Base-by-base conservation (phyloP, 805 yeast species). In the Saccharomycopsis capsularis region DNA sequence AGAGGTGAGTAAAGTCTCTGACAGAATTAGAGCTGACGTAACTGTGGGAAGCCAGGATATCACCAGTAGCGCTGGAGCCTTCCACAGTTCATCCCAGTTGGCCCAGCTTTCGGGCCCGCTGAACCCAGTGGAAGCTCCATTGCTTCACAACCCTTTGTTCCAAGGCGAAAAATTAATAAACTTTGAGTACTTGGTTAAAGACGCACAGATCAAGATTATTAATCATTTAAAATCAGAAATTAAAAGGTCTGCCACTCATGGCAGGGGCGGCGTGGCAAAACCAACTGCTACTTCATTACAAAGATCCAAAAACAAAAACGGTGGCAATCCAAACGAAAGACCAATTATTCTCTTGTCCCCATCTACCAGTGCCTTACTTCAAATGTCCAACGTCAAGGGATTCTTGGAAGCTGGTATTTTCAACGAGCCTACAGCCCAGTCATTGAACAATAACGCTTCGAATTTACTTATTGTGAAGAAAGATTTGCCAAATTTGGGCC, bases 291-390 rank as follows among this genome's bases (percentile, higher is more conserved):
- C 36, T 18, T 27, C 9, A 22, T 2, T 35, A 16, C 18, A 11
- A 19, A 41, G 29, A 18, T 16, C 29, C 16, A 23, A n/a, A 5
- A 22, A 15, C n/a, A 41, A 38, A 22, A 34, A 40, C 5, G 58
- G 48, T 18, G 55, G 59, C 22, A 56, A 57, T 25, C 55, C 58
- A 32, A 48, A 52, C 52, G 42, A 67, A 50, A 86, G 79, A 53
- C 95, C 95, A 22, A 83, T 85, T 56, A 82, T 85, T 49, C 64
- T 85, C 39, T 68, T 85, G 25, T 83, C 93, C 13, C 91, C 95
- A 3, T 81, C 93, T 6, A 85, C 93, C 0, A 81, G 91, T 3
- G 76, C 90, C 0, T 66, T 85, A 22, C 57, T 85, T 44, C 79
- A 82, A 6, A 73, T 82, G 74, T 60, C 73, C 27, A 84, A 85